Evolutionary conservation across 139 green algal species (phyloP).

Genomic region (Pseudopediastrum boryanum): DNA sequence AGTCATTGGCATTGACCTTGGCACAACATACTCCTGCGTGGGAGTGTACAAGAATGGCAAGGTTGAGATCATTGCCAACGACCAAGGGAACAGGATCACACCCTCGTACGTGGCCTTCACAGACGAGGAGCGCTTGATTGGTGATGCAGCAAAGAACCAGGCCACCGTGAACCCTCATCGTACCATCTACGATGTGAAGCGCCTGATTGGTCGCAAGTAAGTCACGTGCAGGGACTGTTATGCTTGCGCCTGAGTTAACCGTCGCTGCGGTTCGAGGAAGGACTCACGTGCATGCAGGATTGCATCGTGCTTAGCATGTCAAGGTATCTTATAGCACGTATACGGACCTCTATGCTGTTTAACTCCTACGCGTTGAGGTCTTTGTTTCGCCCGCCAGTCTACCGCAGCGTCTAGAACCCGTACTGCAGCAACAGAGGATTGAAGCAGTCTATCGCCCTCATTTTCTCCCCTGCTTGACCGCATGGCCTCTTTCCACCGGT

Average conservation of each 20-base stretch:
- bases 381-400: too few relatives aligned
- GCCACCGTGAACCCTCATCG: slow-evolving; percentile 90
- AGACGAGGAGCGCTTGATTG: slow-evolving; percentile 99
- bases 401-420: too few relatives aligned
- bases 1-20: slow-evolving; percentile 99
- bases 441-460: too few relatives aligned
- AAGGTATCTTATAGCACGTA: too few relatives aligned
- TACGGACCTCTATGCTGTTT: too few relatives aligned
- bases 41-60: slow-evolving; percentile 98
- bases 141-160: slow-evolving; percentile 97
- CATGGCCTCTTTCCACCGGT: too few relatives aligned
- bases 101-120: slow-evolving; percentile 99
- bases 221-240: slow-evolving; percentile 16
- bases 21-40: slow-evolving; percentile 98
- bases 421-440: too few relatives aligned
- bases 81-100: slow-evolving; percentile 98
- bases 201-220: slow-evolving; percentile 95
- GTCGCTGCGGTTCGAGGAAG: too few relatives aligned
- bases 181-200: slow-evolving; percentile 99
- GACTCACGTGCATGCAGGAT: too few relatives aligned
- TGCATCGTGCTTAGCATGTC: too few relatives aligned
- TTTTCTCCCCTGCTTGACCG: too few relatives aligned
- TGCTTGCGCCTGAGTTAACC: neutral
- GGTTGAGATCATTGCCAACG: slow-evolving; percentile 99
- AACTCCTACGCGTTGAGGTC: too few relatives aligned